Conservation (phyloP, 768 basidiomycete genomes). For the Pleurotus citrinopileatus region DNA sequence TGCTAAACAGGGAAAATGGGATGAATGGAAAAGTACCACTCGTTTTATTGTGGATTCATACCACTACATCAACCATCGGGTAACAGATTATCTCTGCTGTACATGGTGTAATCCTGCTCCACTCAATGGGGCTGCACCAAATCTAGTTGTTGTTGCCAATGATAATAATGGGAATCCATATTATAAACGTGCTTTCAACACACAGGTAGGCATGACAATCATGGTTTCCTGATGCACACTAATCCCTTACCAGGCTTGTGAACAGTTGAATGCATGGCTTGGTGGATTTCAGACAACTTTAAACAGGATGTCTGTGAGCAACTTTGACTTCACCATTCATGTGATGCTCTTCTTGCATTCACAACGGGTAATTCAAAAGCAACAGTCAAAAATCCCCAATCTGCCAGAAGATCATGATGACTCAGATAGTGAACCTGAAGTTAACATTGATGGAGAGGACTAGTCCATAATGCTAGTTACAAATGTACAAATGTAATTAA, state of each 20-base stretch:
- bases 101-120: slow-evolving; percentile 28
- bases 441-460: no score
- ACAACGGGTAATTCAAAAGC: not conserved
- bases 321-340: slow-evolving; percentile 10
- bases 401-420: no score
- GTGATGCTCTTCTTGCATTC: slow-evolving; percentile 1
- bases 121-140: slow-evolving; percentile 17
- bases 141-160: slow-evolving; percentile 12
- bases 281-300: slow-evolving; percentile 10
- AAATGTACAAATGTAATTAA: no score
- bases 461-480: no score
- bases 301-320: slow-evolving; percentile 7
- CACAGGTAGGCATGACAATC: not conserved
- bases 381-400: no score
- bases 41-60: slow-evolving; percentile 22
- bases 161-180: not conserved
- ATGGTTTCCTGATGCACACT: not conserved
- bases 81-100: slow-evolving; percentile 26
- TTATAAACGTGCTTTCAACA: slow-evolving; percentile 9
- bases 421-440: no score
- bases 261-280: slow-evolving; percentile 11
- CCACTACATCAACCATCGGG: slow-evolving; percentile 21
- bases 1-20: slow-evolving; percentile 10
- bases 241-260: not conserved
- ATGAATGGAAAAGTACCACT: slow-evolving; percentile 14